A percentile compares a stretch with the other conserved stretches of the same genome.
These are phyloP conservation scores for Chlorella ohadii DNA, from an alignment of 139 green algal species.

Conservation along the genomic window DNA sequence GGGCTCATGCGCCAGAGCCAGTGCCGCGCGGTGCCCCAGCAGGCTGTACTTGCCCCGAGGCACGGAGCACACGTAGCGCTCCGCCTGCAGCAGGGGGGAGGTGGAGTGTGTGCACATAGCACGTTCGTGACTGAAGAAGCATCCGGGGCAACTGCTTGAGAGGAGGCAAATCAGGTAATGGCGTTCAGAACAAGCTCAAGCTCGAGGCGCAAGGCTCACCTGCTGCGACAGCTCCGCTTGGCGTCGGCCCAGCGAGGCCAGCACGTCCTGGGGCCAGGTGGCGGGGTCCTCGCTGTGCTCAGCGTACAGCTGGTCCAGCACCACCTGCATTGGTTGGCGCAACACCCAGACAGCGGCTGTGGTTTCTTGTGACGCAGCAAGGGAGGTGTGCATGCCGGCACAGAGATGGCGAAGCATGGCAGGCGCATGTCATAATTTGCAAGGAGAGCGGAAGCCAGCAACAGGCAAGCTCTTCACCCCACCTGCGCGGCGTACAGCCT, in stretches of 20 bases:
- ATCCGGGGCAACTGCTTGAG: too few species aligned
- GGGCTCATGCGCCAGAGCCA: conserved; percentile 18
- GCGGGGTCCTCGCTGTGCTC: conserved; percentile 50
- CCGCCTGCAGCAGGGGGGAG: conserved; percentile 10
- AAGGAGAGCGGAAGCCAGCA: conserved; percentile 39
- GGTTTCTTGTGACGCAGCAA: too few species aligned
- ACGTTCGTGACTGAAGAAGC: too few species aligned
- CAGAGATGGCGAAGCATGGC: too few species aligned
- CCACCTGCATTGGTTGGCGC: conserved; percentile 52
- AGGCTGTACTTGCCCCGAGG: conserved; percentile 33
- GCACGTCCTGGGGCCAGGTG: conserved; percentile 67
- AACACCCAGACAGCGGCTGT: too few species aligned
- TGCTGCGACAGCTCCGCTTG: conserved; percentile 55
- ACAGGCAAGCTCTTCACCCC: conserved; percentile 75
- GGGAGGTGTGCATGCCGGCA: too few species aligned
- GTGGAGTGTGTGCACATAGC: too few species aligned
- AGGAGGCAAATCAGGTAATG: too few species aligned
- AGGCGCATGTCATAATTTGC: background rate
- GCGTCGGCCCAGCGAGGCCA: conserved; percentile 59
- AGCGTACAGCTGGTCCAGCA: conserved; percentile 64
- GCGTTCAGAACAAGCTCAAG: too few species aligned
- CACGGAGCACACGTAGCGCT: conserved; percentile 48
- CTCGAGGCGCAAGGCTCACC: background rate
- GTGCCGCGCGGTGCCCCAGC: conserved; percentile 37
- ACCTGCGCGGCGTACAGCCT: conserved; percentile 74